Base-by-base conservation (phyloP, 257 asterid genomes). In the Perilla frutescens region DNA sequence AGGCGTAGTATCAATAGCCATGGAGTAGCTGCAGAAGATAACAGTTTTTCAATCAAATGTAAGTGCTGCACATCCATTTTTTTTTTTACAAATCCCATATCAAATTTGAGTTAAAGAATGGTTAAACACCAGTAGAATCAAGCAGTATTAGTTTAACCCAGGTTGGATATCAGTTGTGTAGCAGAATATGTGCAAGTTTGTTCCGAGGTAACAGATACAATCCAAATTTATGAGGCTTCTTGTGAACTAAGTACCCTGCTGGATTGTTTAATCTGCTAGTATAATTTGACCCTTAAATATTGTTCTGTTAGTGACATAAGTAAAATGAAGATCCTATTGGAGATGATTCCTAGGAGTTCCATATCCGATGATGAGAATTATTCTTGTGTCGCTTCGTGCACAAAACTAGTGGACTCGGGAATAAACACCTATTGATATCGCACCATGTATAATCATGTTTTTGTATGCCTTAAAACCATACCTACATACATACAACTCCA, bases 341-440 rank as follows among this genome's bases (percentile, higher is more conserved):
- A 49, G 9, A 49, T 67, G 41, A 13, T 45, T 47, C 13, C 60
- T 34, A 45, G 45, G 69, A 9, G 5, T 65, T 66, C 47, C 68
- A 31, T 13, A 40, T 66, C 54, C 43, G 8, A 26, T 13, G n/a
- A 41, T 26, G 44, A 14, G 49, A 51, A 55, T 14, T 31, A 40
- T 53, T 51, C 15, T 8, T 26, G 31, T 26, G 31, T 15, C 34
- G n/a, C n/a, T 74, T 56, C 20, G n/a, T 11, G 36, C 66, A 54
- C 13, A 74, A 44, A 56, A 57, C 59, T 57, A 75, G 37, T n/a
- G 8, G 59, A 66, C 7, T 58, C 10, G 9, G 37, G n/a, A 74
- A 56, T 34, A 39, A 72, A 62, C 68, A 45, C 68, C 59, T 31
- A 62, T 20, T 10, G 49, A 61, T 43, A 7, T 8, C 5, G 60